Evolutionary conservation across 139 green algal species (phyloP).

Genomic region (Tetradesmus lagerheimii): DNA sequence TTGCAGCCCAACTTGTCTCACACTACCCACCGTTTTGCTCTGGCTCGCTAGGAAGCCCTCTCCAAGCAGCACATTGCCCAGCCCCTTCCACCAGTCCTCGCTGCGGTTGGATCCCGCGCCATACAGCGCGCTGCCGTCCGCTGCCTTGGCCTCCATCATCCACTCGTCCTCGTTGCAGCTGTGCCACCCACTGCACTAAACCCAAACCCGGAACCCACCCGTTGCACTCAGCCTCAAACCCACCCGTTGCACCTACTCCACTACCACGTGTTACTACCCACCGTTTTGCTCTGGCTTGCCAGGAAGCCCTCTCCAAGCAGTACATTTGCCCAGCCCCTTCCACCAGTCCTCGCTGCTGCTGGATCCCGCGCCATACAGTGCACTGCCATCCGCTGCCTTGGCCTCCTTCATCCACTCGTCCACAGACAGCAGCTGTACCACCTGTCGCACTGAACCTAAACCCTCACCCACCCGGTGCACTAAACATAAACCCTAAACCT

Average conservation of each 20-base stretch:
- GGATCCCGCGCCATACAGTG: constrained; percentile 63
- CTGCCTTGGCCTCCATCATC: constrained; percentile 55
- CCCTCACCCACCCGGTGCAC: too few species aligned
- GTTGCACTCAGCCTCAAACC: too few species aligned
- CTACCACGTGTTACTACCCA: too few species aligned
- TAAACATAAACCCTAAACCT: too few species aligned
- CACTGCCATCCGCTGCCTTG: constrained; percentile 16
- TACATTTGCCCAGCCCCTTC: constrained; percentile 62
- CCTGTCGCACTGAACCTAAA: too few species aligned
- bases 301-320: constrained; percentile 56
- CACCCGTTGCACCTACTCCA: too few species aligned
- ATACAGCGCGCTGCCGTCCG: too few species aligned
- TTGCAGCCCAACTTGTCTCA: too few species aligned
- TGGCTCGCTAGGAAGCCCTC: constrained; percentile 47
- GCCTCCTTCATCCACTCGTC: constrained; percentile 63
- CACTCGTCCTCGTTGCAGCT: constrained; percentile 63
- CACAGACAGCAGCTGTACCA: too few species aligned
- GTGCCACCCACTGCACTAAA: too few species aligned
- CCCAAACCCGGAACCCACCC: too few species aligned
- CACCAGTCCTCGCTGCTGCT: constrained; percentile 66
- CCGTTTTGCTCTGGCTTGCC: constrained; percentile 15
- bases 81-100: constrained; percentile 72
- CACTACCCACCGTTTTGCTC: too few species aligned
- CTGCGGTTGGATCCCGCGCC: constrained; percentile 25
- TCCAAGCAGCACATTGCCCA: constrained; percentile 52